A percentile compares a stretch with the other conserved stretches of the same genome.
phyloP scores from a whole-genome alignment of 2,329 filamentous ascomycete species.

The Pseudogymnoascus pannorum region DNA sequence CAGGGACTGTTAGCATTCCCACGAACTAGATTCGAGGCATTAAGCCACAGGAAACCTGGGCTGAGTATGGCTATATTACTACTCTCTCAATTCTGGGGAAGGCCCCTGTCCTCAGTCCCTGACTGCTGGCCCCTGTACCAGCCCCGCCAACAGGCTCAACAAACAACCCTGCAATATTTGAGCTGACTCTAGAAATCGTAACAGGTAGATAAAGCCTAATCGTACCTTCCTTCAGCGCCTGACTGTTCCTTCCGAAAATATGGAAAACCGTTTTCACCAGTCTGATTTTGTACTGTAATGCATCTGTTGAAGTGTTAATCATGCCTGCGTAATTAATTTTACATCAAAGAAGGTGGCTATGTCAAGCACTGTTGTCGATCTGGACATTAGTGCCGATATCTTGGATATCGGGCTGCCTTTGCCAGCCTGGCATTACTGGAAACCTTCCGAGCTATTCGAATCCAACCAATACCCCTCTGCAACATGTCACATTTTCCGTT shows the following conservation, averaged over 20 bases:
- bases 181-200: neutral
- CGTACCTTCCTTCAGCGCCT: neutral
- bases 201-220: neutral
- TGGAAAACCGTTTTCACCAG: neutral
- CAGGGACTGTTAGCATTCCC: neutral
- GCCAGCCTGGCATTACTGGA: neutral
- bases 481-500: neutral
- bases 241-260: neutral
- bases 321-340: neutral
- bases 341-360: neutral
- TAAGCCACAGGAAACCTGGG: neutral
- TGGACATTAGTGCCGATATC: neutral
- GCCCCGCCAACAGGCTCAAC: neutral
- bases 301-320: neutral
- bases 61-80: neutral
- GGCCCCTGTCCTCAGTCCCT: neutral
- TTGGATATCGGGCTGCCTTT: neutral
- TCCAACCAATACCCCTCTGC: no score
- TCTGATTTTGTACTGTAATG: neutral
- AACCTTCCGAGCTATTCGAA: neutral
- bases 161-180: neutral
- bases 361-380: neutral
- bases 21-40: neutral
- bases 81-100: neutral
- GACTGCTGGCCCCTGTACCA: neutral